Base-by-base conservation (phyloP, 192 early-diverging fungal species). In the Coemansia sp. region DNA sequence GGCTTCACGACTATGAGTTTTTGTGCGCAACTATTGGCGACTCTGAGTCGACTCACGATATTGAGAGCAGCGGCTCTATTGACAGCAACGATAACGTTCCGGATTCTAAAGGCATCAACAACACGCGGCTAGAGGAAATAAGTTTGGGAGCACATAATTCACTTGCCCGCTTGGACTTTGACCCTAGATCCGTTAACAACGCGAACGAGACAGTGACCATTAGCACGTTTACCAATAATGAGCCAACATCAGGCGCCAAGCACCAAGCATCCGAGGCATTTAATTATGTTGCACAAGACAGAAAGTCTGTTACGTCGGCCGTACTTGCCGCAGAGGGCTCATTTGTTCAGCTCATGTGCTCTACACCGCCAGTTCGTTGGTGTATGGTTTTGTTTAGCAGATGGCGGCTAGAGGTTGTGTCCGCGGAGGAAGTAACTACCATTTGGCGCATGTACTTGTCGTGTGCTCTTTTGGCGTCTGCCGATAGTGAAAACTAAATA, bases 391-490 rank as follows among this genome's bases (percentile, higher is more conserved):
- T 81, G 60, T 66, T 75, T 25, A 59, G 56, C 3, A 68, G 49
- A 48, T 81, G 78, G 78, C 72, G 78, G 10, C 56, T 81, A 17
- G 78, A 81, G 64, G 37, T 61, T 11, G 68, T 81, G 4, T 59
- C 78, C 5, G 45, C 23, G 3, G 78, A 75, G 25, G 78, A 81
- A 57, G 67, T 71, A 4, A 51, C 51, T 16, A 81, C 78, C 1
- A 64, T 81, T 10, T 81, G 78, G 78, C 72, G 78, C 35, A 81
- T 81, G 78, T 81, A 81, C 37, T 61, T 81, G 16, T 81, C 78
- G 10, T 81, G 78, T 50, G 73, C 73, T 25, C 57, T 81, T n/a
- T 61, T 81, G 39, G 78, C 73, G 7, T 65, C 69, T 14, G 61
- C 69, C 0, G 35, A 57, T 22, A 64, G 23, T 19, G 66, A 68